These are phyloP conservation scores for Fraxinus sp. DNA, from an alignment of 305 asterid species.

Conservation along the genomic window DNA sequence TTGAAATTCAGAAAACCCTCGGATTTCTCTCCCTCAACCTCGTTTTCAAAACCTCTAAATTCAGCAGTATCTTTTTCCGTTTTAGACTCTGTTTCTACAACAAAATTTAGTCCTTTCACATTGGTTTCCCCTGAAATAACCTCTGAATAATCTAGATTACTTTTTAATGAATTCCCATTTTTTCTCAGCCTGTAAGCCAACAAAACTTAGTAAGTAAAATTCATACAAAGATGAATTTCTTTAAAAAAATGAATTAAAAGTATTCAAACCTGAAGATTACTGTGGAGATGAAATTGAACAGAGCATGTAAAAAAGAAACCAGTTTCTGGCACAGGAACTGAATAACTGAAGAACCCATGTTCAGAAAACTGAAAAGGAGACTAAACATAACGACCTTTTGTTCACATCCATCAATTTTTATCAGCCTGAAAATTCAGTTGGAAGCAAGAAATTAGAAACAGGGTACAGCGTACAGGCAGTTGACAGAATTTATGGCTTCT, in stretches of 20 bases:
- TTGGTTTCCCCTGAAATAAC: conserved; percentile 20
- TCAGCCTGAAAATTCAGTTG: conserved; percentile 29
- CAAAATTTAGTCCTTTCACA: conserved; percentile 15
- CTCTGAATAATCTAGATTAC: conserved; percentile 11
- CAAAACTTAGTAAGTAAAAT: background rate
- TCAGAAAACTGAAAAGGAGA: conserved; percentile 21
- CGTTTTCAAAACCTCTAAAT: conserved; percentile 14
- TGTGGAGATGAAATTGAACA: conserved; percentile 41
- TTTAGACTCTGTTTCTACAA: conserved; percentile 29
- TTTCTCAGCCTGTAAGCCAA: conserved; percentile 37
- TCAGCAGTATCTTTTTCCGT: conserved; percentile 28
- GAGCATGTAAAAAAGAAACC: conserved; percentile 29
- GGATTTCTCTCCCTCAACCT: conserved; percentile 27
- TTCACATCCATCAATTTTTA: conserved; percentile 23
- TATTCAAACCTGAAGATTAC: conserved; percentile 46
- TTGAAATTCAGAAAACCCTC: conserved; percentile 53
- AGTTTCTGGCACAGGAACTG: conserved; percentile 43
- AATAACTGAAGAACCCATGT: conserved; percentile 48
- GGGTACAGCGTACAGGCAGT: background rate
- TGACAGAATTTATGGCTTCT: conserved; percentile 38
- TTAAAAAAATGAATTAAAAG: background rate
- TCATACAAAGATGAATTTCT: background rate
- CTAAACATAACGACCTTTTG: background rate
- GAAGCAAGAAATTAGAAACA: conserved; percentile 37
- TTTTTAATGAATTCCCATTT: conserved; percentile 20